Base-by-base conservation (phyloP, 192 early-diverging fungal genomes). In the Rhizophagus prolifer region DNA sequence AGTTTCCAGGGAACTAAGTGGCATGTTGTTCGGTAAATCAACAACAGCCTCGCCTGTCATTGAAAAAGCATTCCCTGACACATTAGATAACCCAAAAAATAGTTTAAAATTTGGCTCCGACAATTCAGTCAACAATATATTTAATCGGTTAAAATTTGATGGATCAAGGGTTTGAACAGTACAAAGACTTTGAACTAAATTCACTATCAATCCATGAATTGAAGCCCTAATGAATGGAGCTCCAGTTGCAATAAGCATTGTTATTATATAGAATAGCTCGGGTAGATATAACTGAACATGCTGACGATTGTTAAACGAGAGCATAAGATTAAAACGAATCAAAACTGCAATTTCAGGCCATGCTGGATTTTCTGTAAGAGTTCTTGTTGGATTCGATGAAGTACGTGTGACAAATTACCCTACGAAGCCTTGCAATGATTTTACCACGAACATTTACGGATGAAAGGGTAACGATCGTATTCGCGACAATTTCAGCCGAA, bases 261-360 rank as follows among this genome's bases (percentile, higher is more conserved):
- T 91, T 0, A 96, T 87, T 73, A 96, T 90, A 75, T 96, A 92
- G 41, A 94, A 93, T 7, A 97, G 80, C 58, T 98, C 96, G 1
- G 95, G 94, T 23, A 97, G 84, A 80, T 92, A 95, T 75, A 89
- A 85, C 58, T 88, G 84, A 4, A 92, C 89, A 76, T 92, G 83
- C 30, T 81, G 79, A 10, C 85, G 83, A 75, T 95, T 94, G 74
- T 95, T 92, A 83, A 97, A 98, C 9, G 94, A 95, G 30, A 95
- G 85, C 80, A 95, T 95, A 74, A 97, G 82, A 46, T 94, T 89
- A 81, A 96, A 92, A 16, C 97, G 89, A 76, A 96, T 85, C 72
- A 97, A 81, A n/a, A 96, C 92, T 1, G 94, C 92, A 79, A 98
- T 95, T 79, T 98, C 94, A 14, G 91, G 88, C 96, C 95, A 97